Base-by-base conservation (phyloP, 2,329 filamentous ascomycete species). In the Cordyceps fumosorosea region DNA sequence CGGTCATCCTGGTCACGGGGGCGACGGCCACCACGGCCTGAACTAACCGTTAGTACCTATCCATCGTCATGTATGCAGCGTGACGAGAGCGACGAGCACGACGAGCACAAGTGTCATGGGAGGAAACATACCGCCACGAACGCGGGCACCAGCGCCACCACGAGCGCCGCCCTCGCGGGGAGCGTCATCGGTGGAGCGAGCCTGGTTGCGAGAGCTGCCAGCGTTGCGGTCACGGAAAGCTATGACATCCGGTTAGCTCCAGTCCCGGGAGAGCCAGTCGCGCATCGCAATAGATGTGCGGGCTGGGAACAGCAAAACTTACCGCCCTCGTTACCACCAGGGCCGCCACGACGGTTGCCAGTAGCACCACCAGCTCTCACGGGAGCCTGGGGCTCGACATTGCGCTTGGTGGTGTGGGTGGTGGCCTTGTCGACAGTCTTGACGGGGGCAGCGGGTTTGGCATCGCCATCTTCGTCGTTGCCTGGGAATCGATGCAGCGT, bases 221-320 rank as follows among this genome's bases (percentile, higher is more conserved):
- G 88, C 91, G 73, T 85, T 86, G 75, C 90, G 90, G 81, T 96
- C 91, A 76, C 90, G 91, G 88, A 92, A 95, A 75, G 91, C 93
- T 96, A 71, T 29, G 63, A 32, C 34, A 60, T 62, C 61, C 48
- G 40, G 63, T 65, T 63, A 61, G 58, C 62, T 69, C 60, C 55
- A 62, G 26, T 45, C 14, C 40, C 34, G 11, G 16, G 11, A 55
- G 54, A 24, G 8, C 42, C 55, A 37, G 44, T 51, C 56, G 55
- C 60, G 44, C 62, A 16, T 12, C 50, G 53, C 42, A 61, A 53
- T 57, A 58, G 48, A 44, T 40, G 20, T n/a, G 22, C 24, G 12
- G 22, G 51, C 34, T 47, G 18, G 22, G 22, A 6, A 26, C 34
- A 51, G 56, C 20, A 47, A 62, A 59, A 73, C 90, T 78, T 82